Conservation (phyloP, 2,329 filamentous ascomycete species). For the Ophiostoma populinum region DNA sequence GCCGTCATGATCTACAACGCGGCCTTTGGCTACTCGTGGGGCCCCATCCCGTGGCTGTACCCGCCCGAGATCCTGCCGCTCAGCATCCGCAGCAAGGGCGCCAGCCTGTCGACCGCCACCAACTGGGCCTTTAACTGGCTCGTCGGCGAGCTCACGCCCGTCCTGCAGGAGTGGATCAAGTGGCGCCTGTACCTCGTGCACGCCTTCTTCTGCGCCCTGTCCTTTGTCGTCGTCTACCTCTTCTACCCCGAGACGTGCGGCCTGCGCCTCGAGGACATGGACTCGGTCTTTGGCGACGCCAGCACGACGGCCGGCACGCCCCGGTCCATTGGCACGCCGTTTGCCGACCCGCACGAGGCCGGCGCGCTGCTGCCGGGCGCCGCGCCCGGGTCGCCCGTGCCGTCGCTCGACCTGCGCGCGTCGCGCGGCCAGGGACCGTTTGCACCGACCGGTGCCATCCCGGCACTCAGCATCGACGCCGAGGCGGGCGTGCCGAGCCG, state of each 20-base stretch:
- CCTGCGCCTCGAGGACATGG: slow-evolving; percentile 92
- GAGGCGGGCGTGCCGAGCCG: slow-evolving; percentile 32
- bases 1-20: slow-evolving; percentile 99
- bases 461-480: slow-evolving; percentile 66
- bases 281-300: slow-evolving; percentile 81
- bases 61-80: slow-evolving; percentile 95
- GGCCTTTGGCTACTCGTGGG: slow-evolving; percentile 88
- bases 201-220: slow-evolving; percentile 88
- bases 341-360: slow-evolving; percentile 54
- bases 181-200: slow-evolving; percentile 93
- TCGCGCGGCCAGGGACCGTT: slow-evolving; percentile 25
- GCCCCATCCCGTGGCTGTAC: slow-evolving; percentile 94
- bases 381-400: slow-evolving; percentile 58
- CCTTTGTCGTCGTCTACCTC: slow-evolving; percentile 95
- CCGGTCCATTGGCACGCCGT: slow-evolving; percentile 59
- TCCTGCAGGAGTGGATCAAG: slow-evolving; percentile 77
- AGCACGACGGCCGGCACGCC: slow-evolving; percentile 67
- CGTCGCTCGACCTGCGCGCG: slow-evolving; percentile 54
- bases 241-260: slow-evolving; percentile 95
- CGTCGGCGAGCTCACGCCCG: slow-evolving; percentile 85
- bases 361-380: slow-evolving; percentile 49
- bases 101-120: slow-evolving; percentile 84
- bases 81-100: slow-evolving; percentile 92
- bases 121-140: slow-evolving; percentile 99
- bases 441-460: slow-evolving; percentile 52